Evolutionary conservation across 2,329 filamentous ascomycete species (phyloP).

Genomic region (Akanthomyces muscarius): DNA sequence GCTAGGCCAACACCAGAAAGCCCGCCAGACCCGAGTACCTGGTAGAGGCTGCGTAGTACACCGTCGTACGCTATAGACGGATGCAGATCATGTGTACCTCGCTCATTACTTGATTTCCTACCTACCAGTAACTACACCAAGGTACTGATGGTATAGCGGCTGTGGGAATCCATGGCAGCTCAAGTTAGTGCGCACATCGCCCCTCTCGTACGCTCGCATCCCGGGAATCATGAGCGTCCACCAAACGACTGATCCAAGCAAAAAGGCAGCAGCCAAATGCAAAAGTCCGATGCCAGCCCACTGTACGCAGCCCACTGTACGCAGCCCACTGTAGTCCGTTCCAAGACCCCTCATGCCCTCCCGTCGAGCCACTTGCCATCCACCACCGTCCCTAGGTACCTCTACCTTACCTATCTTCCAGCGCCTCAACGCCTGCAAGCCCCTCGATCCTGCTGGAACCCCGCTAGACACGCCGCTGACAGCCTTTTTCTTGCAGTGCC

Average conservation of each 20-base stretch:
- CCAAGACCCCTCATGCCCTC: neutral
- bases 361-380: neutral
- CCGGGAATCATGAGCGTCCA: too few relatives aligned
- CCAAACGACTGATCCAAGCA: too few relatives aligned
- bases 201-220: neutral
- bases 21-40: neutral
- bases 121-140: neutral
- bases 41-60: neutral
- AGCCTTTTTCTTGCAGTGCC: too few relatives aligned
- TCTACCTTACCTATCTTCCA: neutral
- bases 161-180: too few relatives aligned
- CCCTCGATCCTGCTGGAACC: conserved; percentile 6
- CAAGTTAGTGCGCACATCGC: neutral
- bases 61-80: neutral
- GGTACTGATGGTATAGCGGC: too few relatives aligned
- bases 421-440: neutral
- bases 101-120: too few relatives aligned
- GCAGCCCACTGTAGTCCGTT: neutral
- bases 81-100: neutral
- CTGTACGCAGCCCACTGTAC: too few relatives aligned
- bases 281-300: too few relatives aligned
- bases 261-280: too few relatives aligned
- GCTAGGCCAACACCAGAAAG: neutral
- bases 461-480: neutral
- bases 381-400: neutral